A percentile compares a stretch with the other conserved stretches of the same genome.
phyloP scores from a whole-genome alignment of 768 basidiomycete species.

The Amanita pallidorosea region DNA sequence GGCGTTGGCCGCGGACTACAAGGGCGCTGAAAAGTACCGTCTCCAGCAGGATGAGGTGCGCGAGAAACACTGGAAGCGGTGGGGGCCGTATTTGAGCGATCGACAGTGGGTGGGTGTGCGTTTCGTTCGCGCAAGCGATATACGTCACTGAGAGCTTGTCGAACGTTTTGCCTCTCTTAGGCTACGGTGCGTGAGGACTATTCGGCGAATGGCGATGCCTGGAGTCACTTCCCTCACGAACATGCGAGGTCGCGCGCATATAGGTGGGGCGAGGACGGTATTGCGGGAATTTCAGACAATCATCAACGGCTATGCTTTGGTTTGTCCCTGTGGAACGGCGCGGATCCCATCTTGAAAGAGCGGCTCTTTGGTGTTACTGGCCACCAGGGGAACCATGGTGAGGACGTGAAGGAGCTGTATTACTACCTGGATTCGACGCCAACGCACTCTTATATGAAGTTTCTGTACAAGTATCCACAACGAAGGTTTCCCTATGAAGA shows the following conservation, averaged over 20 bases:
- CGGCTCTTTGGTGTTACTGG: slow-evolving; percentile 94
- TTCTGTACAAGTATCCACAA: slow-evolving; percentile 98
- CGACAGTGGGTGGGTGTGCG: slow-evolving; percentile 83
- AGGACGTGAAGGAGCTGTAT: slow-evolving; percentile 98
- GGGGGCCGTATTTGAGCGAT: slow-evolving; percentile 97
- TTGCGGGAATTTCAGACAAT: slow-evolving; percentile 96
- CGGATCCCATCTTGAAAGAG: slow-evolving; percentile 94
- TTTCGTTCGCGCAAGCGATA: not conserved
- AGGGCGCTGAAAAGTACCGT: slow-evolving; percentile 74
- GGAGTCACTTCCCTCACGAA: slow-evolving; percentile 92
- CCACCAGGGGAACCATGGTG: slow-evolving; percentile 97
- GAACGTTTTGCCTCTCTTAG: too few species aligned
- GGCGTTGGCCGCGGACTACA: slow-evolving; percentile 59
- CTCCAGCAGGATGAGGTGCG: slow-evolving; percentile 74
- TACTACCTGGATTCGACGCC: slow-evolving; percentile 98
- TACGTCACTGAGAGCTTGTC: not conserved
- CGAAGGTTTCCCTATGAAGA: slow-evolving; percentile 88
- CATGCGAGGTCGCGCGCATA: slow-evolving; percentile 91
- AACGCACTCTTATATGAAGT: slow-evolving; percentile 99
- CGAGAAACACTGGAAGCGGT: slow-evolving; percentile 93
- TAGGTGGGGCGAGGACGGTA: slow-evolving; percentile 98
- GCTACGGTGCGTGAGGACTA: slow-evolving; percentile 99
- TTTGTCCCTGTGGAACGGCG: slow-evolving; percentile 89
- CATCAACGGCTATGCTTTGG: slow-evolving; percentile 90
- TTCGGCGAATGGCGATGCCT: slow-evolving; percentile 91